Conservation (phyloP, 305 asterid genomes). For the Galium porrigens region DNA sequence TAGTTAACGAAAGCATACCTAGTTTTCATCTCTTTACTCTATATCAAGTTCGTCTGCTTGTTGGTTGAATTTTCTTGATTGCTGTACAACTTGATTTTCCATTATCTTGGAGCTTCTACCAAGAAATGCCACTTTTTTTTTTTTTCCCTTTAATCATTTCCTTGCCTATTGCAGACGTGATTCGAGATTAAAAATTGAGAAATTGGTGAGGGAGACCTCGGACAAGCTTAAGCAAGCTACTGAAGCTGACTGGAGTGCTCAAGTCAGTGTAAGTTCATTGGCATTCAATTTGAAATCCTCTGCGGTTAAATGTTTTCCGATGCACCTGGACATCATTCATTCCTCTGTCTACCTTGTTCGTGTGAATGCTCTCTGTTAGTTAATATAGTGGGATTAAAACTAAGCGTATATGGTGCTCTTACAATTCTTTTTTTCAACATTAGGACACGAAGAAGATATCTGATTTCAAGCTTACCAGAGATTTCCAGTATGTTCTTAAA, state of each 20-base stretch:
- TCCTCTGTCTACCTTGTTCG: background rate
- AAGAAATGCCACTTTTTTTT: background rate
- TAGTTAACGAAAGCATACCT: no score
- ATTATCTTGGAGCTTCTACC: background rate
- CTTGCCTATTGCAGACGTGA: conserved; percentile 26
- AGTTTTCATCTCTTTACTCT: no score
- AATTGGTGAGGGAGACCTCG: conserved; percentile 50
- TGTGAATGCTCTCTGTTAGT: background rate
- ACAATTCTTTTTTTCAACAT: background rate
- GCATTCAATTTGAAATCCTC: background rate
- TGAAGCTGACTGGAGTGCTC: conserved; percentile 26
- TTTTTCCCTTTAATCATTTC: background rate
- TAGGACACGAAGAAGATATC: conserved; percentile 50
- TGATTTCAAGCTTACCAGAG: conserved; percentile 59
- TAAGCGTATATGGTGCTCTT: background rate
- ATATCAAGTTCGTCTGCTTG: background rate
- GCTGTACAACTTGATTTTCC: background rate
- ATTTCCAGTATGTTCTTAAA: conserved; percentile 44
- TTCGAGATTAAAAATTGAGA: conserved; percentile 39
- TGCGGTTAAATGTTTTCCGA: background rate
- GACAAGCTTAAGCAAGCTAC: conserved; percentile 42
- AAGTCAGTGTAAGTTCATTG: conserved; percentile 33
- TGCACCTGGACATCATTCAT: background rate
- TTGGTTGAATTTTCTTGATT: background rate
- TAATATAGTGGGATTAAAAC: background rate